Evolutionary conservation across 2,329 filamentous ascomycete genomes (phyloP), one percentile per base, ranked within the genome.

Genomic region (Lachnellula cervina): DNA sequence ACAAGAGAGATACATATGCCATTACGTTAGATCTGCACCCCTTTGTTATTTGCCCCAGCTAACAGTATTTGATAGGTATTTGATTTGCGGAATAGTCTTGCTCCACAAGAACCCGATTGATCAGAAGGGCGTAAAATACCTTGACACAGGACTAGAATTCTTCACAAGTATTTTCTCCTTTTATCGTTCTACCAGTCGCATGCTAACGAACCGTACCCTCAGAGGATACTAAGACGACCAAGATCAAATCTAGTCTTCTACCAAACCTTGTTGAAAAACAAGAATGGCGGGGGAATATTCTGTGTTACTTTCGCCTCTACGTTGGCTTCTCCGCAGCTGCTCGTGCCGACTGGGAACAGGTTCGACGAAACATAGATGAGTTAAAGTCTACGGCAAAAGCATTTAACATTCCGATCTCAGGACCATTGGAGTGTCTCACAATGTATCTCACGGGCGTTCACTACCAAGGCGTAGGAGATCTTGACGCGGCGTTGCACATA

Each of bases 381-480:
- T 42, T 69, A 17, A 59, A 56, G 49, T 51, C 53, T 28, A 62
- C 63, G 13, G 57, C 63, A 1, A 51, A 59, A 23, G 53, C 53
- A 5, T 62, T 65, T 43, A 62, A 65, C n/a, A 56, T 66, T 19
- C 38, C 61, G 23, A 37, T 66, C 8, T 53, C 45, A 11, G 66
- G 64, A 2, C 55, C 65, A 44, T 51, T 70, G 4, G 62, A 56
- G 37, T 58, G 49, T 28, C 54, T 70, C 5, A 46, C 58, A 11
- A 57, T 63, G 44, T 97, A 97, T 70, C 81, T 96, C 17, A 77
- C 80, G 0, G 92, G 88, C 0, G 80, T 89, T 7, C 87, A 90
- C 63, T 77, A 84, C 51, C 93, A 97, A 73, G 89, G 87, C 17
- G 86, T 80, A 5, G 91, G 90, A 16, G 79, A 90, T 60, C 77